These are phyloP conservation scores for Fusarium mangiferae DNA, from an alignment of 2,329 filamentous ascomycete genomes.

Conservation along the genomic window DNA sequence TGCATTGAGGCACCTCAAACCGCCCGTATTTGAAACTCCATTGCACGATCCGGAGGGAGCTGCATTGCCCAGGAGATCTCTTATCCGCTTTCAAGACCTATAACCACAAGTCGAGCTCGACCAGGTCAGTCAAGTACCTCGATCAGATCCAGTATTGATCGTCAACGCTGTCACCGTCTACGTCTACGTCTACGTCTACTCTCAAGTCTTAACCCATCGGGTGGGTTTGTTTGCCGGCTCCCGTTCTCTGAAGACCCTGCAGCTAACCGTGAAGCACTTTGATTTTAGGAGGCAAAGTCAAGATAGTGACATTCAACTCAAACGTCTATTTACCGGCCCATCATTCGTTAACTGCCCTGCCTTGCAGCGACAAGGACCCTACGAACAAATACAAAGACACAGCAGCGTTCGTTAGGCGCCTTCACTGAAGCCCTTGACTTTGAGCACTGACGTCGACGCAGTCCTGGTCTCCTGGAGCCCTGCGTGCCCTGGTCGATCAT, in stretches of 20 bases:
- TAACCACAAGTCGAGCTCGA: slow-evolving; percentile 10
- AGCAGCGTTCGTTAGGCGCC: slow-evolving; percentile 30
- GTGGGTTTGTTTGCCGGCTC: slow-evolving; percentile 36
- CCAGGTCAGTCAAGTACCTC: slow-evolving; percentile 5
- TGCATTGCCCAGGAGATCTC: slow-evolving; percentile 15
- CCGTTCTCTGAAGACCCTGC: slow-evolving; percentile 37
- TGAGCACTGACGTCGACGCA: slow-evolving; percentile 42
- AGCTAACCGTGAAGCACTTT: slow-evolving; percentile 32
- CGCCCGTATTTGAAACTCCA: slow-evolving; percentile 23
- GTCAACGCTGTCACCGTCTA: slow-evolving; percentile 24
- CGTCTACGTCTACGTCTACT: slow-evolving; percentile 5
- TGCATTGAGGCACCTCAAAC: slow-evolving; percentile 31
- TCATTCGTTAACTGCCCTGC: slow-evolving; percentile 32
- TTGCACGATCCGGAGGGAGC: slow-evolving; percentile 12
- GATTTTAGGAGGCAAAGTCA: slow-evolving; percentile 19
- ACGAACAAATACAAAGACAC: slow-evolving; percentile 8
- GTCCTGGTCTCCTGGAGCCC: slow-evolving; percentile 31
- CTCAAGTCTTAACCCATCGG: slow-evolving; percentile 6
- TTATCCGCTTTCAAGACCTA: slow-evolving; percentile 8
- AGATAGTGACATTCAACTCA: slow-evolving; percentile 3
- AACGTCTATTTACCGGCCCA: slow-evolving; percentile 5
- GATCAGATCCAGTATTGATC: slow-evolving; percentile 31
- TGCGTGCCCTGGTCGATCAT: slow-evolving; percentile 47
- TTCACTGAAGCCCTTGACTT: slow-evolving; percentile 18
- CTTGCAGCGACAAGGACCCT: slow-evolving; percentile 24